Base-by-base conservation (phyloP, 495 filamentous ascomycete genomes). In the Penicillium roqueforti region DNA sequence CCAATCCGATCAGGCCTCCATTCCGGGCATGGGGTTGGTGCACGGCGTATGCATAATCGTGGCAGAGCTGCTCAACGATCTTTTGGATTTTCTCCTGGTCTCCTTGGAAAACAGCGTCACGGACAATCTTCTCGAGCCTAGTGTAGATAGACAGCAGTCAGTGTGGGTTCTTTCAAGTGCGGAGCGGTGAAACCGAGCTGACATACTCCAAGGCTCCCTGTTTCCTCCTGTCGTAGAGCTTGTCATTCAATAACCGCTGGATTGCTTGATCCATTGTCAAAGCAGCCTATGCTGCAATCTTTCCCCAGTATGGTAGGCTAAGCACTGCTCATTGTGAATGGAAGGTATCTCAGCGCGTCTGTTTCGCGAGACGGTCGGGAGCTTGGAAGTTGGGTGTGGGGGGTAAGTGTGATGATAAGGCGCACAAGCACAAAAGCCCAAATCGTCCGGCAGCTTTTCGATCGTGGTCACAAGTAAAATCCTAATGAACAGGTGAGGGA, bases 21-120 rank as follows among this genome's bases (percentile, higher is more conserved):
- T 97, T 99, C 38, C 95, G 78, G 26, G 95, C 95, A 74, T 99
- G 92, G 44, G 95, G 92, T 62, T 97, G 95, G 68, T 97, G 92
- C 11, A 97, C 91, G 22, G 91, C 91, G 71, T 97, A 99, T 39
- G 95, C 95, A 75, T 90, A 97, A 47, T 99, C 95, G 63, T 97
- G 90, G 71, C 91, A 96, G 43, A 99, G 83, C 76, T 99, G 92
- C 61, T 95, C 82, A 51, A 99, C 89, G 58, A 97, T 93, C 58
- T 84, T 87, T 54, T 83, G 76, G 49, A 97, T 88, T 58, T 77
- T 80, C 40, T 89, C 83, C 56, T 89, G 83, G 59, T 97, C 88
- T 57, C 84, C 84, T 55, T 76, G 80, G 53, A 84, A 81, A 56
- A 87, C 83, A 32, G 88, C 84, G 64, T 97, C 92, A 54, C 95